Conservation (phyloP, 345 rosid genomes). For the Salix udensis region DNA sequence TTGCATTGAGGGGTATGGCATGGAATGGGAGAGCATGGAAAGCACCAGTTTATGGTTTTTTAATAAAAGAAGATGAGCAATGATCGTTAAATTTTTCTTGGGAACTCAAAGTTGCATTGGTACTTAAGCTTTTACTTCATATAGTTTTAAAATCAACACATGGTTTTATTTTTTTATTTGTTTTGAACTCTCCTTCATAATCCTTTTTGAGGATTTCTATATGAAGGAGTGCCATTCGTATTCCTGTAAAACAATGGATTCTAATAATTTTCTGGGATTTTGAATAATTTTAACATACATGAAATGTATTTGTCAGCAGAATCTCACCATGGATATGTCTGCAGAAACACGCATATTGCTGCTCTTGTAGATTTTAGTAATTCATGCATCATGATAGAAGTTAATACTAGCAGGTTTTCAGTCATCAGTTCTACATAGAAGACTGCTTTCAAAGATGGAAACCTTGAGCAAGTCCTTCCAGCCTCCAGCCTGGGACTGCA, state of each 20-base stretch:
- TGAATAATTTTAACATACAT: not conserved
- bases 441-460: not conserved
- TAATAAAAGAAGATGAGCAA: not conserved
- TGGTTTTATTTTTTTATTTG: not conserved
- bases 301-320: not conserved
- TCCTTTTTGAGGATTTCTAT: not conserved
- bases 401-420: not conserved
- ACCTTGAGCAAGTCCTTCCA: not conserved
- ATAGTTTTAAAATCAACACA: not conserved
- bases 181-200: not conserved
- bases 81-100: not conserved
- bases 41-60: not conserved
- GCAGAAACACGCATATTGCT: not conserved
- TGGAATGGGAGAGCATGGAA: not conserved
- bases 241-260: not conserved
- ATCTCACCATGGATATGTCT: not conserved
- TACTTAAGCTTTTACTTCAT: not conserved
- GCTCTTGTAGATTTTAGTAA: not conserved
- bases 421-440: not conserved
- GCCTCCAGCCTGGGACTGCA: not conserved
- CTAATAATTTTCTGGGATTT: not conserved
- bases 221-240: not conserved
- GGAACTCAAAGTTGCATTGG: not conserved
- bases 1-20: not conserved
- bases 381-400: not conserved